Evolutionary conservation across 257 asterid genomes (phyloP).

Genomic region (Striga asiatica): DNA sequence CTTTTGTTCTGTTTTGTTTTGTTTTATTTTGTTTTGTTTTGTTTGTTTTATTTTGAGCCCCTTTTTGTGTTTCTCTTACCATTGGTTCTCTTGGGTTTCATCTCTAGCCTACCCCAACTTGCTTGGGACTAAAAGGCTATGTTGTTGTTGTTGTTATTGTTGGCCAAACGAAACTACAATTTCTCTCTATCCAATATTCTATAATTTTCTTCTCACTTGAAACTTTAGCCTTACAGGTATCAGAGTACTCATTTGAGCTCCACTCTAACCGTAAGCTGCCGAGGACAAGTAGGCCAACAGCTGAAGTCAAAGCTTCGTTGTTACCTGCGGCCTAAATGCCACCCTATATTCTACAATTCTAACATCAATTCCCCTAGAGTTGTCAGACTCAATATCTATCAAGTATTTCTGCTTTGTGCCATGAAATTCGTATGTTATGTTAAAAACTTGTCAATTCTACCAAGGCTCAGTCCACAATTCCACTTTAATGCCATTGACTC

Average conservation of each 20-base stretch:
- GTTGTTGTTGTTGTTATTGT: too few species aligned
- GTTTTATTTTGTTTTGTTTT: too few species aligned
- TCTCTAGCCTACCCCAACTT: too few species aligned
- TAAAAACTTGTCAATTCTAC: slow-evolving; percentile 30
- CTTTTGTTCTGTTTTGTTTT: too few species aligned
- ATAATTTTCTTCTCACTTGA: background rate
- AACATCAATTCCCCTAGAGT: slow-evolving; percentile 68
- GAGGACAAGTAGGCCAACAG: slow-evolving; percentile 37
- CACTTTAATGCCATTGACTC: slow-evolving; percentile 25
- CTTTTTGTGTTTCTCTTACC: too few species aligned
- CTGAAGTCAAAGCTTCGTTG: slow-evolving; percentile 44
- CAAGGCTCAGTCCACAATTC: slow-evolving; percentile 36
- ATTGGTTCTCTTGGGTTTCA: too few species aligned
- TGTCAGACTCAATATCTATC: slow-evolving; percentile 80
- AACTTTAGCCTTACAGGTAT: slow-evolving; percentile 35
- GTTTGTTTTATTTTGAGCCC: too few species aligned
- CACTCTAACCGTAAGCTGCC: slow-evolving; percentile 49
- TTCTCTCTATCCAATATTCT: too few species aligned
- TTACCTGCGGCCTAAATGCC: slow-evolving; percentile 72
- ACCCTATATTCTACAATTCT: slow-evolving; percentile 71
- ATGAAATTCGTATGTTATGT: slow-evolving; percentile 72
- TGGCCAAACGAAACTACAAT: too few species aligned
- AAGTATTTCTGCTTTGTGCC: slow-evolving; percentile 66
- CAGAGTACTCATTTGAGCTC: slow-evolving; percentile 48
- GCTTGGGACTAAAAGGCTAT: too few species aligned